phyloP scores from a whole-genome alignment of 176 grass and related monocot genomes.

The Juncus effusus region DNA sequence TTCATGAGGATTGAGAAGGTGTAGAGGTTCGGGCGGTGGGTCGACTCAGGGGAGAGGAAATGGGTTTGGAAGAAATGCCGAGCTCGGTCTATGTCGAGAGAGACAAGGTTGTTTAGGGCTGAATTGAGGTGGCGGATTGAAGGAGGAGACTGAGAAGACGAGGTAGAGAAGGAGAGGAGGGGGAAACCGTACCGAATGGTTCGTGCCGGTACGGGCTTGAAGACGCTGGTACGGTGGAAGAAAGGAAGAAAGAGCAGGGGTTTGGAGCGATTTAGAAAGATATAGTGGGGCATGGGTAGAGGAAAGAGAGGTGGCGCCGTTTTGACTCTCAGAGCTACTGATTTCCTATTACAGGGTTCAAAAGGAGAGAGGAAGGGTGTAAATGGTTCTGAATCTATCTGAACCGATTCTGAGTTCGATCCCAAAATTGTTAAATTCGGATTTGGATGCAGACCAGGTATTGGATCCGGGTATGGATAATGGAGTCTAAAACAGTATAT shows the following conservation, averaged over 20 bases:
- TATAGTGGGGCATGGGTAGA: no score
- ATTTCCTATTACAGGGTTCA: no score
- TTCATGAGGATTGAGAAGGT: conserved; percentile 42
- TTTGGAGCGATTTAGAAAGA: not conserved
- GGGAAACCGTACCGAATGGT: not conserved
- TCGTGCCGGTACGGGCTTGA: not conserved
- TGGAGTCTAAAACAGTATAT: no score
- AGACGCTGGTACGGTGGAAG: not conserved
- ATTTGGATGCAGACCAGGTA: no score
- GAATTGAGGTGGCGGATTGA: conserved; percentile 27
- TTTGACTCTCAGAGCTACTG: no score
- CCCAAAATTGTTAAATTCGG: no score
- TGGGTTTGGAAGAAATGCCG: conserved; percentile 25
- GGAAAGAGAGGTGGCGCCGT: no score
- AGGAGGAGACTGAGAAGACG: conserved; percentile 7
- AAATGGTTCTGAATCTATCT: no score
- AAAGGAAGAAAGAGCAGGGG: conserved; percentile 14
- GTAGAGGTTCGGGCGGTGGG: conserved; percentile 14
- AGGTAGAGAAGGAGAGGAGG: conserved; percentile 17
- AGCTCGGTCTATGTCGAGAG: conserved; percentile 32
- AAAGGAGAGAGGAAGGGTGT: no score
- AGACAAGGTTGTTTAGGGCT: conserved; percentile 24
- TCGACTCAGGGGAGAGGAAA: conserved; percentile 3
- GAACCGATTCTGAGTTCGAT: no score
- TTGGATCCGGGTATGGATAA: no score